Base-by-base conservation (phyloP, 2,329 filamentous ascomycete species). In the Colletotrichum caudatum region DNA sequence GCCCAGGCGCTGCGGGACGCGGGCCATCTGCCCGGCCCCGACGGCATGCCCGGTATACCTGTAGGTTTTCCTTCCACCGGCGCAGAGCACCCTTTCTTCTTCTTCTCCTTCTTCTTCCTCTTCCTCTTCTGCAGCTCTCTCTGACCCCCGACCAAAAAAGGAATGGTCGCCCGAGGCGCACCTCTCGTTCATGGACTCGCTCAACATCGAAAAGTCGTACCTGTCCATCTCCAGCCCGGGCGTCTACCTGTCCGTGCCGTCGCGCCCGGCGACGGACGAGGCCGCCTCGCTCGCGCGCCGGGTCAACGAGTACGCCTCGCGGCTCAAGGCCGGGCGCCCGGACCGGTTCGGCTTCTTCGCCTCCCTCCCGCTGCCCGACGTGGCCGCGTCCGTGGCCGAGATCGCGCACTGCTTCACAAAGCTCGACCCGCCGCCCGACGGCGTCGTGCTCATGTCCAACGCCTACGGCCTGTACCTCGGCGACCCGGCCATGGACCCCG, bases 401-500 rank as follows among this genome's bases (percentile, higher is more conserved):
- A 86, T 89, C 39, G 80, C 82, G 0, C 76, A 78, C 3, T 82
- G 81, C 1, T 76, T 83, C 2, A 77, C 79, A 12, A 79, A 84
- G 46, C 74, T 83, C 39, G 81, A 84, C 8, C 74, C 76, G 0
- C 74, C 67, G 48, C 84, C 84, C 0, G 86, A 88, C 71, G 87
- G 88, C 1, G 83, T 89, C 59, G 82, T 81, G 0, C 74, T 89
- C 5, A 73, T 87, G 75, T 87, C 87, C 1, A 90, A 89, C 69
- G 82, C 82, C 33, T 83, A 87, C 58, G 87, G 87, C 7, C 74
- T 82, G 16, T 89, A 89, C 74, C 77, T 88, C 0, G 88, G 88
- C 4, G 82, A 87, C 71, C 70, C 78, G 0, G 74, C 73, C 1
- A 80, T 89, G 37, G 82, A 84, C 29, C 77, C 79, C 0, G 79